phyloP scores from a whole-genome alignment of 202 grass and related monocot genomes.

The Zizania palustris region DNA sequence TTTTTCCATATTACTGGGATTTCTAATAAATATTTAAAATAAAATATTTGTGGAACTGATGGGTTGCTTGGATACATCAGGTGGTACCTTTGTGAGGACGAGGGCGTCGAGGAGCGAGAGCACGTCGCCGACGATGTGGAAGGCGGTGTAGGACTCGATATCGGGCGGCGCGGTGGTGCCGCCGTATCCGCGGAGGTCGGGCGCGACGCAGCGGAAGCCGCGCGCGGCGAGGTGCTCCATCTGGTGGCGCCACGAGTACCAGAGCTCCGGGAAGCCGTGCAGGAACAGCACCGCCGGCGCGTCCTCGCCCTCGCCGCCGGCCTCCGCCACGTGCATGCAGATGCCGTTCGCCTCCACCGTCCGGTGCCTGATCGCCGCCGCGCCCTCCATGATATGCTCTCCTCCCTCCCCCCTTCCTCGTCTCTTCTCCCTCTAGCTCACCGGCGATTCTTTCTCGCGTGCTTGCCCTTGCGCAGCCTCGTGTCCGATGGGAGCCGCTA shows the following conservation, averaged over 20 bases:
- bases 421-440: neutral
- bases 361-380: conserved; percentile 40
- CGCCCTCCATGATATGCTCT: conserved; percentile 3
- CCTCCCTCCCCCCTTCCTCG: neutral
- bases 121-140: conserved; percentile 66
- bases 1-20: no score
- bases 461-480: neutral
- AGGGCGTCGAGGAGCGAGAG: conserved; percentile 55
- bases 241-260: conserved; percentile 78
- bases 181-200: conserved; percentile 67
- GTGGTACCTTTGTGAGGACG: conserved; percentile 33
- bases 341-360: conserved; percentile 62
- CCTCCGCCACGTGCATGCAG: conserved; percentile 68
- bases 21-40: no score
- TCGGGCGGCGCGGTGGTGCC: conserved; percentile 49
- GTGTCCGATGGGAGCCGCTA: neutral
- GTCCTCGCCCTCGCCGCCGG: conserved; percentile 9
- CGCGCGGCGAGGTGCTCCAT: conserved; percentile 43
- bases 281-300: conserved; percentile 47
- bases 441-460: neutral
- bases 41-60: neutral
- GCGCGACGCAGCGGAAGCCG: conserved; percentile 59
- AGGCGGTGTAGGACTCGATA: conserved; percentile 45
- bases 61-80: neutral
- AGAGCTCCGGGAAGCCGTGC: conserved; percentile 68